Conservation (phyloP, 257 asterid species). For the Agastache rugosa region DNA sequence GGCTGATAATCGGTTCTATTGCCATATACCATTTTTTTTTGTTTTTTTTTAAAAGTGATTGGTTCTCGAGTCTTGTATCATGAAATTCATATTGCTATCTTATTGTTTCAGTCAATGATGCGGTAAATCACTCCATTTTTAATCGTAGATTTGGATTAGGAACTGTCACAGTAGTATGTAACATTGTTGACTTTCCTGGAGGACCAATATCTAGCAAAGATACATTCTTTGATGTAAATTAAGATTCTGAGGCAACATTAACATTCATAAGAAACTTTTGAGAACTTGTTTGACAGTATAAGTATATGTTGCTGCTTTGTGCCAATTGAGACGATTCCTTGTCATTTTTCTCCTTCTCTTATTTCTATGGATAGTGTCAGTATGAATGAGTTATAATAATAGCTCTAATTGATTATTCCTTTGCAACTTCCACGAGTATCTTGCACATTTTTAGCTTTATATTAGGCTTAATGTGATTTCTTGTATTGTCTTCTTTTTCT, state of each 20-base stretch:
- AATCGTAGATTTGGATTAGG: neutral
- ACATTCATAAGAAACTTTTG: neutral
- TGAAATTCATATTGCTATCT: neutral
- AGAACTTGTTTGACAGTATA: constrained; percentile 22
- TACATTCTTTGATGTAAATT: constrained; percentile 30
- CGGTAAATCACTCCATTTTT: constrained; percentile 6
- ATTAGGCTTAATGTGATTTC: neutral
- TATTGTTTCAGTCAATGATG: neutral
- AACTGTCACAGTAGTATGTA: neutral
- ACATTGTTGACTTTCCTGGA: constrained; percentile 3
- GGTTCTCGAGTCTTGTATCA: constrained; percentile 22
- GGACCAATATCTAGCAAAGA: constrained; percentile 22
- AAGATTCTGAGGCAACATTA: neutral
- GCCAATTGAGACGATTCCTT: constrained; percentile 1
- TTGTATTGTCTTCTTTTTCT: constrained; percentile 3
- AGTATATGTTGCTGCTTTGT: neutral
- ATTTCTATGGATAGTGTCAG: neutral
- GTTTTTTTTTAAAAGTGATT: too few relatives aligned
- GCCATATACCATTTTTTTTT: neutral
- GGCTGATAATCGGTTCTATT: neutral
- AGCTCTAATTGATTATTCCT: neutral
- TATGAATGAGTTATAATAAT: neutral
- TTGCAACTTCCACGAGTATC: constrained; percentile 1
- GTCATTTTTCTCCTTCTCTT: neutral
- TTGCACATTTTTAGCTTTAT: constrained; percentile 7